phyloP scores from a whole-genome alignment of 108 stramenopile species.

The Cylindrotheca fusiformis region DNA sequence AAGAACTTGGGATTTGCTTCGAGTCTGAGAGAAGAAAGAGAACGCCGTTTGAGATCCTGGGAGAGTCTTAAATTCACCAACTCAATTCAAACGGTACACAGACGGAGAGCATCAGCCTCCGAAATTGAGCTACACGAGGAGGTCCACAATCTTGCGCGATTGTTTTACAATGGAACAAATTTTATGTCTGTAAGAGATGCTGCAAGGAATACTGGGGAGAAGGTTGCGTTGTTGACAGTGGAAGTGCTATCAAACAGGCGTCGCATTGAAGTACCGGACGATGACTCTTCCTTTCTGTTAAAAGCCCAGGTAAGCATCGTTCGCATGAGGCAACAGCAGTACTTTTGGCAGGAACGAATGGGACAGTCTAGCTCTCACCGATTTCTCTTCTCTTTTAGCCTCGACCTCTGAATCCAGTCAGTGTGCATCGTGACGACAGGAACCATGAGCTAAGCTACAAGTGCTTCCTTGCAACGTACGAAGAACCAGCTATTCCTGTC shows the following conservation, averaged over 20 bases:
- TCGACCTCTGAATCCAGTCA: slow-evolving; percentile 60
- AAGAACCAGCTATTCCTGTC: slow-evolving; percentile 65
- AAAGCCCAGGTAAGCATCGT: slow-evolving; percentile 53
- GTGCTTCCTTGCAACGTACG: slow-evolving; percentile 77
- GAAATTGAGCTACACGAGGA: slow-evolving; percentile 58
- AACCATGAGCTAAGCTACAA: slow-evolving; percentile 70
- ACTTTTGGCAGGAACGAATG: background rate
- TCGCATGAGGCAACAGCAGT: background rate
- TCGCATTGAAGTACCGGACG: slow-evolving; percentile 80
- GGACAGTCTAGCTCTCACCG: too few relatives aligned
- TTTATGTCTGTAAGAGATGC: slow-evolving; percentile 55
- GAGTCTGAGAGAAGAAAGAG: slow-evolving; percentile 70
- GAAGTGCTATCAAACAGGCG: slow-evolving; percentile 54
- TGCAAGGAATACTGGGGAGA: slow-evolving; percentile 28
- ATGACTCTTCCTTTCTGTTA: slow-evolving; percentile 84
- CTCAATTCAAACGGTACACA: slow-evolving; percentile 37
- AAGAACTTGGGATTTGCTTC: slow-evolving; percentile 77
- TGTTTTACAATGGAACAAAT: slow-evolving; percentile 70
- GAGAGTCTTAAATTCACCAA: slow-evolving; percentile 29
- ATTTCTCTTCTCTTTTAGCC: slow-evolving; percentile 31
- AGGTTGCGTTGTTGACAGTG: slow-evolving; percentile 54
- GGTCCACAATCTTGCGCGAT: slow-evolving; percentile 66
- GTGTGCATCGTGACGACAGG: slow-evolving; percentile 71
- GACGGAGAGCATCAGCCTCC: slow-evolving; percentile 37
- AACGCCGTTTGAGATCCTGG: slow-evolving; percentile 63